Conservation (phyloP, 441 rosid genomes). For the Geranium incanum region DNA sequence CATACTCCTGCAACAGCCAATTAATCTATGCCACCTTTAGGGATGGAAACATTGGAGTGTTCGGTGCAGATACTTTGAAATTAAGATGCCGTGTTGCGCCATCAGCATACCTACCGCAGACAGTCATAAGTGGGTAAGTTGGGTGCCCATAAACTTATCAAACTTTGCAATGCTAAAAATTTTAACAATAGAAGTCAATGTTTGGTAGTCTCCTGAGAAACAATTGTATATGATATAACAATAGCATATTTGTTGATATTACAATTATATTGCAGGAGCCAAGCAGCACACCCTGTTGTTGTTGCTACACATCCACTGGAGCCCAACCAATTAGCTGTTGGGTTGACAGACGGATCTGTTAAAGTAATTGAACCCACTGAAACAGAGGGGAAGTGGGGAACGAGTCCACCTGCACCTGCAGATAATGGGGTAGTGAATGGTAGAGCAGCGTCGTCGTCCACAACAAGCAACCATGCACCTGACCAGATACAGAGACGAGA, state of each 20-base stretch:
- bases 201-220: too few species aligned
- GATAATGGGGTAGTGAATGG: constrained; percentile 37
- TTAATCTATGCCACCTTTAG: constrained; percentile 60
- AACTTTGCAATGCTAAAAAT: too few species aligned
- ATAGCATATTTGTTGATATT: too few species aligned
- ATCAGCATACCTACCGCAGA: constrained; percentile 50
- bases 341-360: constrained; percentile 67
- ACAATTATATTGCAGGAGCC: too few species aligned
- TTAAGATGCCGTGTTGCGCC: constrained; percentile 75
- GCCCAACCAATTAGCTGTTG: constrained; percentile 66
- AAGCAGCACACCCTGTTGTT: constrained; percentile 47
- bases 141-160: neutral
- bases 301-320: constrained; percentile 80
- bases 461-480: constrained; percentile 62
- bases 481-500: constrained; percentile 44
- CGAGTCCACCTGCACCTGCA: constrained; percentile 40
- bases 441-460: constrained; percentile 58
- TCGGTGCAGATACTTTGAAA: constrained; percentile 62
- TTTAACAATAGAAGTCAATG: too few species aligned
- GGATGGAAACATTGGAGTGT: constrained; percentile 79
- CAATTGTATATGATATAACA: too few species aligned
- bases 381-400: constrained; percentile 77
- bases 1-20: constrained; percentile 80
- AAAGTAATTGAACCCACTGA: constrained; percentile 74
- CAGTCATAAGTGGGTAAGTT: constrained; percentile 48